Evolutionary conservation across 73 alveolate species (phyloP).

Genomic region (Tetrahymena borealis): DNA sequence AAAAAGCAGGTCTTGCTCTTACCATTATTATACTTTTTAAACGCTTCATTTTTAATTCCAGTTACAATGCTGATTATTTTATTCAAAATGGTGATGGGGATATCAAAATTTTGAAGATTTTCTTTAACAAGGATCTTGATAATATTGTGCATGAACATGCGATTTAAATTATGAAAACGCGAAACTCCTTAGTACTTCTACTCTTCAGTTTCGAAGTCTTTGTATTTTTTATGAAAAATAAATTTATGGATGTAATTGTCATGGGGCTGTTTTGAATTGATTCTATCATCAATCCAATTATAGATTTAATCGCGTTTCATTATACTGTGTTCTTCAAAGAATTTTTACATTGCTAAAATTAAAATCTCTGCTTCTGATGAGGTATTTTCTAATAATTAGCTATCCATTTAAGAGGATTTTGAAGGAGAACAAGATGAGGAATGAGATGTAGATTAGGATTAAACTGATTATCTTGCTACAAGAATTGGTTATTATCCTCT

Average conservation of each 20-base stretch:
- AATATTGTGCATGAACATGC: not conserved
- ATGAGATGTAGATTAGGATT: too few relatives aligned
- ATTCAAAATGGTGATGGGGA: not conserved
- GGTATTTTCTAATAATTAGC: too few relatives aligned
- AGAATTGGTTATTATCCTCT: too few relatives aligned
- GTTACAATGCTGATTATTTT: not conserved
- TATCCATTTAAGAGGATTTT: too few relatives aligned
- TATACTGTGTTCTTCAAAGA: not conserved
- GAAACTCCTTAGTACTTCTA: not conserved
- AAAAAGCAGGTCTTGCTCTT: not conserved
- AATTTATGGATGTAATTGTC: not conserved
- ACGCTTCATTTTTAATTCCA: not conserved
- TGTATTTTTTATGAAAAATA: not conserved
- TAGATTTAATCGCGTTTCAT: not conserved
- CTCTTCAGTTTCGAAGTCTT: not conserved
- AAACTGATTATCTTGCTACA: too few relatives aligned
- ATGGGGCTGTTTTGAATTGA: not conserved
- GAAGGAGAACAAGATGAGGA: too few relatives aligned
- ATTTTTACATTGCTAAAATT: too few relatives aligned
- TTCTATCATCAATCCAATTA: not conserved
- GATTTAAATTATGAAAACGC: not conserved
- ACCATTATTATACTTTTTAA: not conserved
- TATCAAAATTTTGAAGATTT: not conserved
- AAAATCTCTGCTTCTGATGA: too few relatives aligned
- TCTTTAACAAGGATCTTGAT: not conserved